phyloP scores from a whole-genome alignment of 1,284 basidiomycete genomes.

The Cryptococcus amylolentus region DNA sequence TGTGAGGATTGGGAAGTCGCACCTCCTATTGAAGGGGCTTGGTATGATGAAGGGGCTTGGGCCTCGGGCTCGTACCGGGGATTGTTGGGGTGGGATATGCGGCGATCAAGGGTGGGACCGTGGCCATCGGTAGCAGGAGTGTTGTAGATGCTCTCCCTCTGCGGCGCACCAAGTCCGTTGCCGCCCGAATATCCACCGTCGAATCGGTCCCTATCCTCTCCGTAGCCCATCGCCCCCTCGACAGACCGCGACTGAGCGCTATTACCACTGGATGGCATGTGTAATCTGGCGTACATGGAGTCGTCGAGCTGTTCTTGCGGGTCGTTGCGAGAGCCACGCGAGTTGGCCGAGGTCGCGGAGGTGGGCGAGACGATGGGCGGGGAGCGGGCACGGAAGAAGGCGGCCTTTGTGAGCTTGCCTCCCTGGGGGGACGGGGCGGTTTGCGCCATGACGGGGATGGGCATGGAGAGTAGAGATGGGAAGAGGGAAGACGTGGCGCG shows the following conservation, averaged over 20 bases:
- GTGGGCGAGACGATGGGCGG: conserved; percentile 21
- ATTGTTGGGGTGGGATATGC: conserved; percentile 1
- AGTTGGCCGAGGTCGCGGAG: not conserved
- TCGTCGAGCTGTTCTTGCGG: conserved; percentile 11
- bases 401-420: conserved; percentile 34
- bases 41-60: no score
- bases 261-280: conserved; percentile 7
- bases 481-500: no score
- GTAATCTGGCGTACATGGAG: conserved; percentile 8
- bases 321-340: not conserved
- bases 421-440: not conserved
- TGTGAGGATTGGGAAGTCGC: not conserved
- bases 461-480: no score
- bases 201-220: not conserved
- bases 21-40: no score
- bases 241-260: not conserved
- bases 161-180: not conserved
- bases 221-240: not conserved
- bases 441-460: no score
- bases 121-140: conserved; percentile 13
- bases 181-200: not conserved
- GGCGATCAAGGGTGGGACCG: conserved; percentile 4
- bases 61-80: not conserved
- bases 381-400: conserved; percentile 39
- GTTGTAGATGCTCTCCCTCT: conserved; percentile 4